phyloP scores from a whole-genome alignment of 352 stramenopile genomes.

The Phytopythium vexans region DNA sequence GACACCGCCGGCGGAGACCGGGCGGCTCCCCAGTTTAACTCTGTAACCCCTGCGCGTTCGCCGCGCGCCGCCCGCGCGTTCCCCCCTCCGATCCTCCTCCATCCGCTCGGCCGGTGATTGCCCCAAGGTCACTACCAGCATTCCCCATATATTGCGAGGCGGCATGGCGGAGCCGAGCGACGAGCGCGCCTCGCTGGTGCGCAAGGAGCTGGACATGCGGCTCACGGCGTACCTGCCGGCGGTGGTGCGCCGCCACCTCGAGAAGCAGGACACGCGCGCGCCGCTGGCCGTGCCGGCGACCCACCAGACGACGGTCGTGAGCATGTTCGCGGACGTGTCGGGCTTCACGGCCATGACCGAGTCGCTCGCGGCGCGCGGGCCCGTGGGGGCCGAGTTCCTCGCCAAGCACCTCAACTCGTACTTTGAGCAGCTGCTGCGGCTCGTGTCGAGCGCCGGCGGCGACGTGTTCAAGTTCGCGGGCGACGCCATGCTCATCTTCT shows the following conservation, averaged over 20 bases:
- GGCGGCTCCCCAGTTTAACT: no score
- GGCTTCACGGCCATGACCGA: constrained; percentile 94
- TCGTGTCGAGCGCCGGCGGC: constrained; percentile 75
- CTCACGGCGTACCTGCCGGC: constrained; percentile 81
- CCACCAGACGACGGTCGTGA: constrained; percentile 78
- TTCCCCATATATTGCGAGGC: no score
- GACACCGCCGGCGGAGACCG: no score
- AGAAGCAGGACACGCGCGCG: constrained; percentile 44
- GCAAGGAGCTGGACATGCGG: constrained; percentile 81
- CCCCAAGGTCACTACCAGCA: no score
- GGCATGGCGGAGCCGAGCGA: background rate
- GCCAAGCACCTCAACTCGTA: constrained; percentile 93
- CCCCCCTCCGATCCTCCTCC: no score
- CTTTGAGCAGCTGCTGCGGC: constrained; percentile 83
- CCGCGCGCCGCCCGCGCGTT: no score
- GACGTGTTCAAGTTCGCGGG: constrained; percentile 96
- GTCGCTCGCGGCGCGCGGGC: constrained; percentile 80
- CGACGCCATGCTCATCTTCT: constrained; percentile 95
- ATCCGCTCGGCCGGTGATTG: no score
- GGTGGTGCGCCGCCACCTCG: constrained; percentile 71
- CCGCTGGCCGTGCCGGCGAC: constrained; percentile 56
- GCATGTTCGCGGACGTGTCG: constrained; percentile 93
- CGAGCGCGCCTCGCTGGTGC: constrained; percentile 26
- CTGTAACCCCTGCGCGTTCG: no score
- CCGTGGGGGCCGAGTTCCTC: constrained; percentile 87